Percentiles rank a stretch among this genome's conserved stretches.
Evolutionary conservation across 495 filamentous ascomycete species (phyloP).

Genomic region (Xylaria venustula): DNA sequence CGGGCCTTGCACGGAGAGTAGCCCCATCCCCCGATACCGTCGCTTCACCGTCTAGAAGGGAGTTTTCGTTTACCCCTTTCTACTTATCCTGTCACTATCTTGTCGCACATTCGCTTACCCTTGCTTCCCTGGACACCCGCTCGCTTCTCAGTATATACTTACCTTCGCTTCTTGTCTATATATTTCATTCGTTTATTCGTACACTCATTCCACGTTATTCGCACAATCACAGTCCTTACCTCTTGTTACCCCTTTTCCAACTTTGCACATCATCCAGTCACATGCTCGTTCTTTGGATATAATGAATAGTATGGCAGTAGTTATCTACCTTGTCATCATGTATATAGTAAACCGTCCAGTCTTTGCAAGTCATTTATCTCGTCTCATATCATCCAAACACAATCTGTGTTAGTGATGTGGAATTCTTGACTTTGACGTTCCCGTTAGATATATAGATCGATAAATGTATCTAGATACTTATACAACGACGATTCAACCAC

Average conservation of each 20-base stretch:
- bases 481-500: too few species aligned
- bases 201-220: neutral
- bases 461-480: too few species aligned
- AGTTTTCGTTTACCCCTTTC: neutral
- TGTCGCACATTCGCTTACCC: neutral
- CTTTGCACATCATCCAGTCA: neutral
- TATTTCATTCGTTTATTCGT: too few species aligned
- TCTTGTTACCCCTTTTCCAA: neutral
- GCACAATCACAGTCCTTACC: too few species aligned
- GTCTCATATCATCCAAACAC: too few species aligned
- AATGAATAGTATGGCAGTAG: neutral
- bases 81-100: neutral
- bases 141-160: neutral
- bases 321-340: neutral
- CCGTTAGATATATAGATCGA: too few species aligned
- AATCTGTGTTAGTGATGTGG: too few species aligned
- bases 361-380: neutral
- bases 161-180: neutral
- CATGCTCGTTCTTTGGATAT: neutral
- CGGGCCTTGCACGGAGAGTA: neutral
- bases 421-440: too few species aligned
- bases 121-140: neutral
- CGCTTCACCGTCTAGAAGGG: slow-evolving; percentile 3
- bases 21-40: slow-evolving; percentile 10
- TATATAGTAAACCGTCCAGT: neutral